Conservation (phyloP, 345 rosid species). For the Brassica rapa region DNA sequence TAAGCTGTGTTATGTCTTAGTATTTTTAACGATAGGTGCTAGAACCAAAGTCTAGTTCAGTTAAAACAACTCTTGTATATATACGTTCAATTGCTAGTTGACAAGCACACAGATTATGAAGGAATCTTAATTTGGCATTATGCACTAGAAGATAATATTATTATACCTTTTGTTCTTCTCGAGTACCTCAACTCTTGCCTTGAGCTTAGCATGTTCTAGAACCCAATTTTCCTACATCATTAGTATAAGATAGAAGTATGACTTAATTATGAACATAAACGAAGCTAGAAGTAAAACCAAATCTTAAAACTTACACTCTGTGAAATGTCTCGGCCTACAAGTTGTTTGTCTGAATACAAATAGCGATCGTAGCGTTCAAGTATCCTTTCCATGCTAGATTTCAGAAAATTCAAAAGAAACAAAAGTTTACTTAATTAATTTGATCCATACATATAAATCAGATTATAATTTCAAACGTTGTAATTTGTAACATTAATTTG, state of each 20-base stretch:
- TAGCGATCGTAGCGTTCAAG: constrained; percentile 91
- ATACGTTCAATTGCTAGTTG: background rate
- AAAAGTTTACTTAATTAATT: background rate
- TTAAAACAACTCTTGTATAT: background rate
- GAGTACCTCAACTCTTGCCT: constrained; percentile 81
- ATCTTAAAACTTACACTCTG: constrained; percentile 45
- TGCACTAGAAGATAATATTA: constrained; percentile 10
- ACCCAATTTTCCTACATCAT: constrained; percentile 70
- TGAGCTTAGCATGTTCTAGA: constrained; percentile 83
- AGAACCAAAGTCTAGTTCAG: constrained; percentile 3
- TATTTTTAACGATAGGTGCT: background rate
- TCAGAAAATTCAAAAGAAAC: background rate
- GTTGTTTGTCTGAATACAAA: constrained; percentile 73
- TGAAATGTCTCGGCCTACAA: constrained; percentile 45
- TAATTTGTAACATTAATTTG: background rate
- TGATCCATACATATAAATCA: background rate
- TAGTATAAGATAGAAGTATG: constrained; percentile 13
- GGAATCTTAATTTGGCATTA: background rate
- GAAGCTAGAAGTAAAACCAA: background rate
- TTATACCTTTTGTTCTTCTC: constrained; percentile 78
- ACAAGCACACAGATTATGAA: background rate
- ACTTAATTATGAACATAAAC: background rate
- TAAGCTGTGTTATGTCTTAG: background rate
- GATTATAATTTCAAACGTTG: background rate
- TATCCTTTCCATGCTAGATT: constrained; percentile 82